A percentile compares a stretch with the other conserved stretches of the same genome.
phyloP scores from a whole-genome alignment of 169 alveolate species.

The Plasmodium billcollinsi region DNA sequence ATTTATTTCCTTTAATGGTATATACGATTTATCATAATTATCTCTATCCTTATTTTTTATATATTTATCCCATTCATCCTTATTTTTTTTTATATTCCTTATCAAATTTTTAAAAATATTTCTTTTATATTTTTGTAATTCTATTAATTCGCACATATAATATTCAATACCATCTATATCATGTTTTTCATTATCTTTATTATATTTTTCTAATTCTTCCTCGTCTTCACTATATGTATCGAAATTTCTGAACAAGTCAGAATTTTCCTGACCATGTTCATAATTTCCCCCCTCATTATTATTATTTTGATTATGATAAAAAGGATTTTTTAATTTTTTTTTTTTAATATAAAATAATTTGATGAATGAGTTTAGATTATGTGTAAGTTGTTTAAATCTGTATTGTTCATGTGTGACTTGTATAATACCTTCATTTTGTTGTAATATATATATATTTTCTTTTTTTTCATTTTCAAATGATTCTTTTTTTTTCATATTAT shows the following conservation, averaged over 20 bases:
- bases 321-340: constrained; percentile 5
- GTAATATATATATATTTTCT: no score
- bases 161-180: background rate
- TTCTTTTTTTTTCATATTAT: no score
- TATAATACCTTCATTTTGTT: no score
- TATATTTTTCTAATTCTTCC: background rate
- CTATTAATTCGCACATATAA: constrained; percentile 16
- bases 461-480: no score
- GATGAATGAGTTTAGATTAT: background rate
- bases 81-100: constrained; percentile 8
- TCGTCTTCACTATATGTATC: constrained; percentile 10
- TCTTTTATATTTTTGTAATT: constrained; percentile 5
- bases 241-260: background rate
- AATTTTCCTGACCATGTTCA: background rate
- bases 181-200: background rate
- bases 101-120: constrained; percentile 16
- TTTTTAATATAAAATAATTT: constrained; percentile 31
- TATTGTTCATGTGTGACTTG: background rate
- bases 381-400: background rate
- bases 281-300: background rate
- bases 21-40: background rate
- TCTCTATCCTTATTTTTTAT: constrained; percentile 4
- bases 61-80: constrained; percentile 16
- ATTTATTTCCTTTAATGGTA: constrained; percentile 40
- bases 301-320: background rate